Evolutionary conservation across 179 eudicot genomes (phyloP).

Genomic region (Silene vulgaris): DNA sequence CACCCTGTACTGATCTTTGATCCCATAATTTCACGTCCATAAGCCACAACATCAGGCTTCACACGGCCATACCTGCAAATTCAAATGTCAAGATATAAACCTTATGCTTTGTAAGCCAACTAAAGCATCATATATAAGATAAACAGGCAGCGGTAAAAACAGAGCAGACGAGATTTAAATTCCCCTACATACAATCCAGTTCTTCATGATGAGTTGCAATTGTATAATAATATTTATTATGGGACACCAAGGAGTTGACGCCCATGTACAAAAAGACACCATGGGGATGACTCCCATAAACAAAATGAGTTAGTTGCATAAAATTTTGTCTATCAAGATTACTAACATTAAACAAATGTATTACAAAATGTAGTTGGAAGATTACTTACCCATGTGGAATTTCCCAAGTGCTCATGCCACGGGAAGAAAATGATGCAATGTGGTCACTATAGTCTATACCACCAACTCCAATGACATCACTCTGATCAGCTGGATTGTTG

Average conservation of each 20-base stretch:
- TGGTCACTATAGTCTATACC: slow-evolving; percentile 94
- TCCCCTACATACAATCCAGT: slow-evolving; percentile 8
- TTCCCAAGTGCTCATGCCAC: slow-evolving; percentile 99
- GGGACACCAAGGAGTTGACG: not conserved
- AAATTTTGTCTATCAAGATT: not conserved
- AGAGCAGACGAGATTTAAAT: not conserved
- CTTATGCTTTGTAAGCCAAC: not conserved
- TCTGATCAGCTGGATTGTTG: slow-evolving; percentile 98
- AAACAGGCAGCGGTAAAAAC: not conserved
- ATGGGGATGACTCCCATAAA: not conserved
- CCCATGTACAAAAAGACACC: not conserved
- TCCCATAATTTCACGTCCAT: slow-evolving; percentile 96
- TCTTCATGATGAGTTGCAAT: not conserved
- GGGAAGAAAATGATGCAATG: slow-evolving; percentile 97
- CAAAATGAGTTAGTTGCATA: not conserved
- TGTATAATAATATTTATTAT: not conserved
- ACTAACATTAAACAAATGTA: not conserved
- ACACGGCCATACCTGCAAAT: slow-evolving; percentile 82
- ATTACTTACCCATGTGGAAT: slow-evolving; percentile 87
- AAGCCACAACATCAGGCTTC: slow-evolving; percentile 96
- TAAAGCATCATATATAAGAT: not conserved
- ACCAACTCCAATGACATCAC: slow-evolving; percentile 99
- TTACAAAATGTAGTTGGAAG: not conserved
- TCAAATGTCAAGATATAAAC: not conserved
- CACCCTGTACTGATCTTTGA: slow-evolving; percentile 97